phyloP scores from a whole-genome alignment of 805 yeast genomes.

The Kodamaea hsintzibuensis region DNA sequence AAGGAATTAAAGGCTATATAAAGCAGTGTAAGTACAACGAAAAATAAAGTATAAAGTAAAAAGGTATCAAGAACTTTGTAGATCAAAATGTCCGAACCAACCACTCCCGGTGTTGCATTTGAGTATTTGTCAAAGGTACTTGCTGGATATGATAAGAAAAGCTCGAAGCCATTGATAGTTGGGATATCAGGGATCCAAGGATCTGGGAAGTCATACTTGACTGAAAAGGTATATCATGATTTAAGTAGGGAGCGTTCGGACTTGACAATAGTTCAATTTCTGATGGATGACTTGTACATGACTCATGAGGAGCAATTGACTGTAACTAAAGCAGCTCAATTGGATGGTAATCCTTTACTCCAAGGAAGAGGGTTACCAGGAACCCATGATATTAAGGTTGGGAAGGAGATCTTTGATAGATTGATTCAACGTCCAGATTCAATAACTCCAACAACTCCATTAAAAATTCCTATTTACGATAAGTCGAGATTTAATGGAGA shows the following conservation, averaged over 20 bases:
- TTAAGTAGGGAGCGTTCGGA: conserved; percentile 37
- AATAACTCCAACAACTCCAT: conserved; percentile 22
- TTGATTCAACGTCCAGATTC: conserved; percentile 20
- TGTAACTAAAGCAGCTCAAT: conserved; percentile 35
- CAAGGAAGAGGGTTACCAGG: conserved; percentile 92
- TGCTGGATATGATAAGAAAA: conserved; percentile 17
- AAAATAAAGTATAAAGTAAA: conserved; percentile 37
- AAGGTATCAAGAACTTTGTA: neutral
- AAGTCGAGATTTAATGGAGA: conserved; percentile 69
- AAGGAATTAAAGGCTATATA: conserved; percentile 64
- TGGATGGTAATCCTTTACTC: conserved; percentile 52
- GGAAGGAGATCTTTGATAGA: conserved; percentile 35
- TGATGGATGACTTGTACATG: conserved; percentile 86
- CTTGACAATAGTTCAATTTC: conserved; percentile 49
- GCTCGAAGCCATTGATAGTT: conserved; percentile 45
- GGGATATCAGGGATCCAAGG: conserved; percentile 79
- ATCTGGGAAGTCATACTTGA: conserved; percentile 60
- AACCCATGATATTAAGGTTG: conserved; percentile 72
- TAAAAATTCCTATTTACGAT: conserved; percentile 68
- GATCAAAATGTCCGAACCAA: conserved; percentile 1
- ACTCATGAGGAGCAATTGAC: conserved; percentile 59
- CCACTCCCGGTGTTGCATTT: conserved; percentile 14
- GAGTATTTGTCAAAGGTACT: conserved; percentile 32
- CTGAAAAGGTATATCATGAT: conserved; percentile 39
- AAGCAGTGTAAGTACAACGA: too few relatives aligned